A percentile compares a stretch with the other conserved stretches of the same genome.
Conservation (phyloP, 441 rosid genomes). For the Mallotus repandus region DNA sequence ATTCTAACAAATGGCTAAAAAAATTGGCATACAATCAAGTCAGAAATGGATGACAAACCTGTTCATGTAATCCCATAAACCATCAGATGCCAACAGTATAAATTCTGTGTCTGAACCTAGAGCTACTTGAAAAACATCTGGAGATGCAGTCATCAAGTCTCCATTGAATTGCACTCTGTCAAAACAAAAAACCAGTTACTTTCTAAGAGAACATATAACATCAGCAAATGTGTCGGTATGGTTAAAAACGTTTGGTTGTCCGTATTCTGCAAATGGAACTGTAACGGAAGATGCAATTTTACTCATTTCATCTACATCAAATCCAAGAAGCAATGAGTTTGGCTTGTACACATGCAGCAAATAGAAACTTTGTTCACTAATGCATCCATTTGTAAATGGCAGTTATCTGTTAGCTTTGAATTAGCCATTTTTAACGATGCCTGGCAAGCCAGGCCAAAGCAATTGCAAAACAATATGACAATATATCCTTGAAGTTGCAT, state of each 20-base stretch:
- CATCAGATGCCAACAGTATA: slow-evolving; percentile 83
- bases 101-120: slow-evolving; percentile 84
- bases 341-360: neutral
- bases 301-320: neutral
- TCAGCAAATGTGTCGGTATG: neutral
- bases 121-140: slow-evolving; percentile 66
- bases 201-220: slow-evolving; percentile 18
- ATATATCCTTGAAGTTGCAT: neutral
- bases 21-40: neutral
- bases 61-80: slow-evolving; percentile 92
- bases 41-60: slow-evolving; percentile 39
- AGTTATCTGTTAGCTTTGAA: neutral
- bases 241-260: neutral
- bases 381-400: slow-evolving; percentile 1
- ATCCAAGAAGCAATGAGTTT: neutral
- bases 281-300: neutral
- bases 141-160: slow-evolving; percentile 78
- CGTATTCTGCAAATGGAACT: neutral
- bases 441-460: neutral
- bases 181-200: slow-evolving; percentile 15
- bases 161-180: slow-evolving; percentile 62
- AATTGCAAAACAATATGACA: neutral
- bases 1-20: too few relatives aligned
- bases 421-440: neutral
- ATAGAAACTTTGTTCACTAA: neutral